Percentiles rank a stretch among this genome's conserved stretches.
Evolutionary conservation across 495 filamentous ascomycete species (phyloP).

Genomic region (Neurospora sp.): DNA sequence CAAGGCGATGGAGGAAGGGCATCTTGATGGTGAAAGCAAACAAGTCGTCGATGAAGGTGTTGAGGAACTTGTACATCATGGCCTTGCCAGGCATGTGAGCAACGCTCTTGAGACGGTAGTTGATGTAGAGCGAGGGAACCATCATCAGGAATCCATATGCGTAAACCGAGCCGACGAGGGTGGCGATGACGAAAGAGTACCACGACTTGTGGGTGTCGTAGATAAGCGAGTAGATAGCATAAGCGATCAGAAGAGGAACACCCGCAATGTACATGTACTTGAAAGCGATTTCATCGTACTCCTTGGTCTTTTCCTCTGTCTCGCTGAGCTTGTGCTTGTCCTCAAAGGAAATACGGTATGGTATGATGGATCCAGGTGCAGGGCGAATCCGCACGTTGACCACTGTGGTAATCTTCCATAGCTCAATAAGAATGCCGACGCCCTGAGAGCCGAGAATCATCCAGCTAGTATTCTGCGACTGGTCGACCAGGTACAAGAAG

Average conservation of each 20-base stretch:
- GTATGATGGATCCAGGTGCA: slow-evolving; percentile 59
- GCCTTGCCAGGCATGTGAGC: slow-evolving; percentile 95
- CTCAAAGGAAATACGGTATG: slow-evolving; percentile 80
- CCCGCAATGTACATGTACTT: slow-evolving; percentile 87
- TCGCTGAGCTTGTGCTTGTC: slow-evolving; percentile 95
- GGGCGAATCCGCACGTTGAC: slow-evolving; percentile 81
- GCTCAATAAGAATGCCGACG: slow-evolving; percentile 85
- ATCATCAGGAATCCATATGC: slow-evolving; percentile 99
- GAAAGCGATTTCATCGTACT: slow-evolving; percentile 96
- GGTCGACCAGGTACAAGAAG: slow-evolving; percentile 97
- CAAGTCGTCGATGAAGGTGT: slow-evolving; percentile 57
- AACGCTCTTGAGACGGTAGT: slow-evolving; percentile 92
- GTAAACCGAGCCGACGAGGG: slow-evolving; percentile 91
- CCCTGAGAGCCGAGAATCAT: slow-evolving; percentile 96
- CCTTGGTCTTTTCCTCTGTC: slow-evolving; percentile 94
- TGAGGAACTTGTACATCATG: slow-evolving; percentile 95
- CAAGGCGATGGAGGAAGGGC: slow-evolving; percentile 90
- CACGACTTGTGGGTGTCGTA: slow-evolving; percentile 97
- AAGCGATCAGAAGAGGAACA: slow-evolving; percentile 79
- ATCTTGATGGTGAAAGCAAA: slow-evolving; percentile 99
- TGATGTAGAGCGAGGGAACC: slow-evolving; percentile 96
- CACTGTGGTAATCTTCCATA: slow-evolving; percentile 97
- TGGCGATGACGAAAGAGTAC: slow-evolving; percentile 87
- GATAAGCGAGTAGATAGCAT: slow-evolving; percentile 78
- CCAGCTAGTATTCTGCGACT: slow-evolving; percentile 95